A percentile compares a stretch with the other conserved stretches of the same genome.
Conservation (phyloP, 441 rosid genomes). For the Biscutella laevigata region DNA sequence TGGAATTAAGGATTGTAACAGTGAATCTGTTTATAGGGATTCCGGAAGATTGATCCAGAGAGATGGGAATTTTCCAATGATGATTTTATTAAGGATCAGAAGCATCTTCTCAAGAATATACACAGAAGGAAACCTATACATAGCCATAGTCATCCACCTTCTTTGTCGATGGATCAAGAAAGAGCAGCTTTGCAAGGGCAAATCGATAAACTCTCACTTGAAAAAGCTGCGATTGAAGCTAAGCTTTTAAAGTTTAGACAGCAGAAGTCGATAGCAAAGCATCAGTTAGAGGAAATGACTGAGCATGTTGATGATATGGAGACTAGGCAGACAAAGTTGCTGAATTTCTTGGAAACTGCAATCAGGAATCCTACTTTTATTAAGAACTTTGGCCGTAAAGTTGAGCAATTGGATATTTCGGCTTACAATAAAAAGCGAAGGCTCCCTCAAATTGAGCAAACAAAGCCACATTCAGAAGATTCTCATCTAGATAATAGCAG, state of each 20-base stretch:
- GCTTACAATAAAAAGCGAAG: constrained; percentile 75
- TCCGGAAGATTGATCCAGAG: constrained; percentile 84
- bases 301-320: constrained; percentile 47
- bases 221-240: constrained; percentile 60
- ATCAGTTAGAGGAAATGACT: constrained; percentile 47
- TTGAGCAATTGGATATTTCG: constrained; percentile 60
- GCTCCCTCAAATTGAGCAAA: constrained; percentile 51
- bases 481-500: constrained; percentile 48
- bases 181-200: constrained; percentile 59
- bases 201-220: constrained; percentile 56
- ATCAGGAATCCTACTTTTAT: constrained; percentile 45
- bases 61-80: constrained; percentile 91
- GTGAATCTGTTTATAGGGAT: constrained; percentile 48
- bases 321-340: constrained; percentile 57
- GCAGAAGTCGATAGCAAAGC: constrained; percentile 47
- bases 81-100: constrained; percentile 69
- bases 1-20: background rate
- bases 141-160: constrained; percentile 75
- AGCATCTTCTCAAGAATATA: constrained; percentile 88
- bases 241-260: constrained; percentile 40
- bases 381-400: constrained; percentile 46
- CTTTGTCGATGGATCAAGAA: constrained; percentile 46
- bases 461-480: constrained; percentile 44
- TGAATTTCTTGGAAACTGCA: constrained; percentile 48
- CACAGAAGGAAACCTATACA: constrained; percentile 85